Evolutionary conservation across 345 rosid genomes (phyloP), one percentile per base, ranked within the genome.

Genomic region (Salix purpurea): DNA sequence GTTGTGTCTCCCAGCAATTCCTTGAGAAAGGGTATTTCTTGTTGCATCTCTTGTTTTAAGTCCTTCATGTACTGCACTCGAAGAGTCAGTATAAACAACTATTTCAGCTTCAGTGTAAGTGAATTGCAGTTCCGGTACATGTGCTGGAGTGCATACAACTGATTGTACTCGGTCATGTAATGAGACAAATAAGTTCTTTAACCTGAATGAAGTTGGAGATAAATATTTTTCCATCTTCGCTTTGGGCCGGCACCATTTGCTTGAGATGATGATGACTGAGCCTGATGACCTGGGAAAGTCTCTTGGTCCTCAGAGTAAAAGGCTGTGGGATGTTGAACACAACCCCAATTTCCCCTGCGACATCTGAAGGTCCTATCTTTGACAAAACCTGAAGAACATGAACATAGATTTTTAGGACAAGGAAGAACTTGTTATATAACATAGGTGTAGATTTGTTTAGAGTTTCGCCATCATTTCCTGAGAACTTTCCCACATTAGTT

Each of bases 281-380:
- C 77, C 93, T 79, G 66, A 95, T 88, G 75, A 95, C 93, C 82
- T 95, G 98, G 79, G 97, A 93, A 68, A 95, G 97, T 80, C 91
- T 84, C 69, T 85, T 87, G 60, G 98, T 95, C 80, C 96, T 86
- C 76, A 91, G 83, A 18, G 86, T 86, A 77, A 85, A 89, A 48
- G 98, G 99, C 78, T 95, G 99, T 46, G 97, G 98, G 79, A 91
- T 85, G 80, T 95, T 95, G 87, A 95, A 93, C 23, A 93, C 65
- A 60, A 95, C 99, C 52, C 96, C 98, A 71, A 95, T 87, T 76
- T 95, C 99, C 83, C 99, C 99, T 64, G 89, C 91, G 90, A 96
- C 82, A 34, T 88, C 90, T 62, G 89, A 86, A 8, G 93, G 74
- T 76, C 89, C 96, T 84, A 90, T 85, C 84, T 88, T 90, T 26